phyloP scores from a whole-genome alignment of 1,284 basidiomycete genomes.

The Sporisorium sorghi region DNA sequence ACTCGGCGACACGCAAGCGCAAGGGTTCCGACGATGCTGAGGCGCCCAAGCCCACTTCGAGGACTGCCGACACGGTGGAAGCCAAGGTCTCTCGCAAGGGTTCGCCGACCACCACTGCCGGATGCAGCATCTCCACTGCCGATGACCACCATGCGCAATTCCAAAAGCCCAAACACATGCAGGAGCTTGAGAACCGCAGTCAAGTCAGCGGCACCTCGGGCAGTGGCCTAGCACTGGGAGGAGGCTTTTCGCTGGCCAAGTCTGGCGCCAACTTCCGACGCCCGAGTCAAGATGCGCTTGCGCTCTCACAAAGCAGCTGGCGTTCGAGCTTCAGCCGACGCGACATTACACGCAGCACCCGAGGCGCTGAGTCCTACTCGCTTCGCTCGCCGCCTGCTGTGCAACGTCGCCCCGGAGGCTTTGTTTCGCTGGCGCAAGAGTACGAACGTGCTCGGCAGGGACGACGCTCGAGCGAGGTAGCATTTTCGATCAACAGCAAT shows the following conservation, averaged over 20 bases:
- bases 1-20: conserved; percentile 32
- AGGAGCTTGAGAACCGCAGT: conserved; percentile 29
- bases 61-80: conserved; percentile 20
- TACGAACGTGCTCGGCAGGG: conserved; percentile 34
- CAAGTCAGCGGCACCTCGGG: conserved; percentile 9
- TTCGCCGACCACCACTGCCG: conserved; percentile 2
- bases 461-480: conserved; percentile 30
- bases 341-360: conserved; percentile 9
- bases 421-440: conserved; percentile 47
- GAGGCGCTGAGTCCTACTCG: conserved; percentile 16
- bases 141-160: conserved; percentile 16
- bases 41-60: conserved; percentile 29
- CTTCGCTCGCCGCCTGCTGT: conserved; percentile 38
- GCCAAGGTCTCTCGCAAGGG: conserved; percentile 28
- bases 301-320: conserved; percentile 12
- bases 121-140: too few relatives aligned
- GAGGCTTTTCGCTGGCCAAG: conserved; percentile 49
- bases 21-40: conserved; percentile 28
- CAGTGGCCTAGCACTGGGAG: conserved; percentile 42
- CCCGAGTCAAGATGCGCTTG: conserved; percentile 22
- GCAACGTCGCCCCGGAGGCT: conserved; percentile 44
- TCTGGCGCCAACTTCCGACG: conserved; percentile 41
- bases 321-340: conserved; percentile 21
- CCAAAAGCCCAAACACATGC: conserved; percentile 39
- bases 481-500: conserved; percentile 39